A percentile compares a stretch with the other conserved stretches of the same genome.
phyloP scores from a whole-genome alignment of 257 asterid genomes.

The Salvia hispanica region DNA sequence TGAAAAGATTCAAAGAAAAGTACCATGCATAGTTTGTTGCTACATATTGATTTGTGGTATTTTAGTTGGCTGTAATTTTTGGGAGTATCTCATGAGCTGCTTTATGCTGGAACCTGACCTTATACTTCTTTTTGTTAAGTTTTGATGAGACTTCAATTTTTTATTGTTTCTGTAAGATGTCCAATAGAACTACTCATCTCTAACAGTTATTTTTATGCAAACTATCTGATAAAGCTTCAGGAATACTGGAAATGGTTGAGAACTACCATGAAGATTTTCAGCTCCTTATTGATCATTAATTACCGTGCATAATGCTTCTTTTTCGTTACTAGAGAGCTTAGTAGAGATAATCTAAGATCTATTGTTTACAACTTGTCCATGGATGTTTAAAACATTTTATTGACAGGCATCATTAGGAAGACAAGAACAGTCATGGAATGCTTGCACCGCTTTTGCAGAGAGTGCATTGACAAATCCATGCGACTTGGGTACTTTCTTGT shows the following conservation, averaged over 20 bases:
- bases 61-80: background rate
- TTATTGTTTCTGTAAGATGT: background rate
- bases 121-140: background rate
- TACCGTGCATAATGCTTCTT: conserved; percentile 14
- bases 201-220: background rate
- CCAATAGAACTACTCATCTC: background rate
- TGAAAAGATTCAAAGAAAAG: conserved; percentile 2
- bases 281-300: conserved; percentile 10
- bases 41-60: background rate
- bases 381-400: conserved; percentile 25
- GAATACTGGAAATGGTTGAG: background rate
- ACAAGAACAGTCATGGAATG: conserved; percentile 99
- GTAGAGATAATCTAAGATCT: background rate
- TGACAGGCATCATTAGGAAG: conserved; percentile 87
- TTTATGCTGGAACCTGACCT: conserved; percentile 1
- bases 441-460: conserved; percentile 98
- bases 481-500: conserved; percentile 76
- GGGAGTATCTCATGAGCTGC: background rate
- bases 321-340: conserved; percentile 1
- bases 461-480: conserved; percentile 99
- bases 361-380: background rate
- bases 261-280: background rate
- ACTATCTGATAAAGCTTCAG: background rate
- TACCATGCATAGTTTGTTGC: background rate
- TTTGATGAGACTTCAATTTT: background rate